phyloP scores from a whole-genome alignment of 768 basidiomycete species.

The Boletellus sp. region DNA sequence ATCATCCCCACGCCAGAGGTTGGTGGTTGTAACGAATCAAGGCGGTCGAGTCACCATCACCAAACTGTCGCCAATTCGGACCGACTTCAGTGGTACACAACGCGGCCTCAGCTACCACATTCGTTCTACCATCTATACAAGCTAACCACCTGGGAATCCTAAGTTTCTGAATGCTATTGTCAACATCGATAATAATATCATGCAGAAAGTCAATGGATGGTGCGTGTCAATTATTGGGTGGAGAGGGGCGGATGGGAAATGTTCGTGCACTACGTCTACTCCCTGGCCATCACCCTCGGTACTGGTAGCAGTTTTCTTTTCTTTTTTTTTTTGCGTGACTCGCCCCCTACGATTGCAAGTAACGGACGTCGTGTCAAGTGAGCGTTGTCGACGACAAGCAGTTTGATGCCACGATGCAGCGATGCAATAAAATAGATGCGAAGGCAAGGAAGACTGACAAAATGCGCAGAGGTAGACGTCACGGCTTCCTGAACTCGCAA shows the following conservation, averaged over 20 bases:
- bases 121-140: conserved; percentile 6
- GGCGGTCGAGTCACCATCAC: background rate
- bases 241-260: conserved; percentile 30
- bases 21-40: background rate
- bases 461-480: background rate
- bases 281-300: conserved; percentile 30
- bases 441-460: background rate
- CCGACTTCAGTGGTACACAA: background rate
- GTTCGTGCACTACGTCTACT: conserved; percentile 37
- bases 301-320: conserved; percentile 22
- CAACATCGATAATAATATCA: conserved; percentile 26
- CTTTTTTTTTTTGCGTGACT: conserved; percentile 14
- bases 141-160: background rate
- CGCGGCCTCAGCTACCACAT: background rate
- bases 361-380: conserved; percentile 1
- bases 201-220: conserved; percentile 23
- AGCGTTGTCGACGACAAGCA: conserved; percentile 4
- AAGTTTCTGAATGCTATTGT: conserved; percentile 15
- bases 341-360: background rate
- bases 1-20: conserved; percentile 3
- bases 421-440: background rate
- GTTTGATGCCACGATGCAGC: background rate
- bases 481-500: conserved; percentile 91
- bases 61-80: too few species aligned
- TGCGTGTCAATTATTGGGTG: conserved; percentile 26